Percentiles rank a stretch among this genome's conserved stretches.
phyloP scores from a whole-genome alignment of 2,329 filamentous ascomycete species.

The Sporothrix sp. region DNA sequence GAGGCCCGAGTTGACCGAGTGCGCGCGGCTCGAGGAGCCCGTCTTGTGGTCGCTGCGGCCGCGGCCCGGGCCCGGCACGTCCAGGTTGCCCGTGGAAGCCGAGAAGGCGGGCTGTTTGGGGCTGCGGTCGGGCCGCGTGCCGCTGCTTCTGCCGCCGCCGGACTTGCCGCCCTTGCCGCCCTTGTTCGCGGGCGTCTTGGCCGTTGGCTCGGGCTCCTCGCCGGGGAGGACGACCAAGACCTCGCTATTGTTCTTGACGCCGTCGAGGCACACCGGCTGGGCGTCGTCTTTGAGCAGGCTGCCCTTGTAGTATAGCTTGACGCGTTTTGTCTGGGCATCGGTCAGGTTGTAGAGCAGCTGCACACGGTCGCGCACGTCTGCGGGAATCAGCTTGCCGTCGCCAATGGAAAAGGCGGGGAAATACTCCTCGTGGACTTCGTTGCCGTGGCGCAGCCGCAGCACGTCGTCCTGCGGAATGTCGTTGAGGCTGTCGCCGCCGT shows the following conservation, averaged over 20 bases:
- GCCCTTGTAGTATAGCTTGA: conserved; percentile 68
- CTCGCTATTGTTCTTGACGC: conserved; percentile 53
- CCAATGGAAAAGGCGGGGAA: conserved; percentile 69
- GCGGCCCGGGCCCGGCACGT: conserved; percentile 23
- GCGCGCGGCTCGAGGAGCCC: conserved; percentile 28
- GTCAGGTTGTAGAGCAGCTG: conserved; percentile 56
- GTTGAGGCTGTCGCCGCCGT: conserved; percentile 19
- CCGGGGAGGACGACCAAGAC: conserved; percentile 50
- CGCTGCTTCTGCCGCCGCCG: not conserved
- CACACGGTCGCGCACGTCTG: conserved; percentile 57
- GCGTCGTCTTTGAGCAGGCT: conserved; percentile 56
- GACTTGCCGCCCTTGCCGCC: not conserved
- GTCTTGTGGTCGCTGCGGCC: conserved; percentile 25
- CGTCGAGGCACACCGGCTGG: conserved; percentile 46
- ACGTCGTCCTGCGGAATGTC: conserved; percentile 53
- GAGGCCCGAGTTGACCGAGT: conserved; percentile 23
- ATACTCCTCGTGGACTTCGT: conserved; percentile 55
- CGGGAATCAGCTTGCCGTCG: conserved; percentile 58
- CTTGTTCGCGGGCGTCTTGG: not conserved
- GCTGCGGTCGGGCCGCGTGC: not conserved
- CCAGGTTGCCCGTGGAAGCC: conserved; percentile 24
- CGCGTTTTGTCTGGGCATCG: conserved; percentile 38
- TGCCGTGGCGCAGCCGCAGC: conserved; percentile 58
- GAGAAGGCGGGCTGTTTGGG: conserved; percentile 26
- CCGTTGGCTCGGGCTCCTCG: conserved; percentile 29